These are phyloP conservation scores for Hortaea werneckii DNA, from an alignment of 2,329 filamentous ascomycete genomes.

Conservation along the genomic window DNA sequence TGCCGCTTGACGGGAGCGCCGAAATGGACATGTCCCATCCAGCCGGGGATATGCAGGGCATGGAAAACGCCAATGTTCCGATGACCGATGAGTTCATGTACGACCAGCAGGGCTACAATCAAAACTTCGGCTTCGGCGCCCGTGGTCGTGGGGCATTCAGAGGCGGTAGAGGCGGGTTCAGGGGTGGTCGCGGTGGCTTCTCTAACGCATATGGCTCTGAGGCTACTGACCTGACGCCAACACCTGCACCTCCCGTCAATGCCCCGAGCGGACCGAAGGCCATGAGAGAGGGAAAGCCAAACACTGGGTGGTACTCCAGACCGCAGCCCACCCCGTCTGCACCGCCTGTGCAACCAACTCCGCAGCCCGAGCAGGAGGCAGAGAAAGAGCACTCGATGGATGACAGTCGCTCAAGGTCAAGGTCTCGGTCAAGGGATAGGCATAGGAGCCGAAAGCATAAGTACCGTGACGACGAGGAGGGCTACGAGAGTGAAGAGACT, in stretches of 20 bases:
- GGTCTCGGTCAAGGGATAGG: conserved; percentile 28
- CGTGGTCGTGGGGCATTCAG: conserved; percentile 31
- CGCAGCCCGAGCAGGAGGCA: conserved; percentile 3
- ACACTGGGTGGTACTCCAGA: conserved; percentile 56
- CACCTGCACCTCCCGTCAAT: conserved; percentile 27
- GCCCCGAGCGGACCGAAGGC: conserved; percentile 90
- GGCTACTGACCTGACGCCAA: conserved; percentile 17
- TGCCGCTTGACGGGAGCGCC: not conserved
- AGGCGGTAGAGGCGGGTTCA: conserved; percentile 40
- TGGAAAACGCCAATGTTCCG: conserved; percentile 6
- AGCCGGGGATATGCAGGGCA: not conserved
- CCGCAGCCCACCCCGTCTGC: conserved; percentile 10
- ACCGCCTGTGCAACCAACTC: conserved; percentile 1
- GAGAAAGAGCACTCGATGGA: not conserved
- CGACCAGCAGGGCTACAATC: conserved; percentile 8
- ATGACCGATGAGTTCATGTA: conserved; percentile 22
- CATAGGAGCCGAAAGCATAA: conserved; percentile 40
- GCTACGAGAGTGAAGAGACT: conserved; percentile 33
- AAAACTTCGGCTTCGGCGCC: conserved; percentile 9
- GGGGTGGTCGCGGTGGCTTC: conserved; percentile 31
- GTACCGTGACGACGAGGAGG: conserved; percentile 39
- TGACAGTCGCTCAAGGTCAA: conserved; percentile 17
- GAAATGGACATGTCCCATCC: not conserved
- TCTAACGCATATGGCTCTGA: conserved; percentile 9
- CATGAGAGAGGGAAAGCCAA: conserved; percentile 80